Conservation (phyloP, 768 basidiomycete genomes). For the Amanita pseudoporphyria region DNA sequence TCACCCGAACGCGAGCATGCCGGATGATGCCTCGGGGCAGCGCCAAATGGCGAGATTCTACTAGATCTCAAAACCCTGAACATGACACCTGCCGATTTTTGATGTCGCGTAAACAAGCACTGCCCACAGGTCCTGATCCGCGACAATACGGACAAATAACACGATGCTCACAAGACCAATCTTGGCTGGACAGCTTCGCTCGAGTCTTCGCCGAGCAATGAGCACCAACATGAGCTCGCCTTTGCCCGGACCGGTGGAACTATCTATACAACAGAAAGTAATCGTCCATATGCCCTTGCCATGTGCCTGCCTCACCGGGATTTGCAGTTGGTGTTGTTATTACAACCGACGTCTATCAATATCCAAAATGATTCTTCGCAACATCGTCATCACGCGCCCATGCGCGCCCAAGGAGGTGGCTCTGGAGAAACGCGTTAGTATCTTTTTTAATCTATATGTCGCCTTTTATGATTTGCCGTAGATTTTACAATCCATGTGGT, state of each 20-base stretch:
- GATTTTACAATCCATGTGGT: constrained; percentile 74
- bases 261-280: constrained; percentile 55
- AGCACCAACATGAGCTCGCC: constrained; percentile 9
- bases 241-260: constrained; percentile 39
- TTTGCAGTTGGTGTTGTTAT: constrained; percentile 46
- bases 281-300: constrained; percentile 7
- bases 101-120: too few species aligned
- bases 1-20: too few species aligned
- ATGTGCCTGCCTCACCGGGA: constrained; percentile 10
- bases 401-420: constrained; percentile 59
- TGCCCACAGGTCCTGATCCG: background rate
- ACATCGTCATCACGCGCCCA: constrained; percentile 78
- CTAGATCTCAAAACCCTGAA: too few species aligned
- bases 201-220: background rate
- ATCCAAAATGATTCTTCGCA: constrained; percentile 80
- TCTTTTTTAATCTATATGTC: constrained; percentile 5
- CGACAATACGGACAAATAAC: background rate
- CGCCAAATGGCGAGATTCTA: too few species aligned
- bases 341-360: constrained; percentile 52
- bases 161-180: background rate
- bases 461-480: constrained; percentile 17
- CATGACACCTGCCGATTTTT: too few species aligned
- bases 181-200: background rate
- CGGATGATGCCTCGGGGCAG: too few species aligned
- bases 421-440: constrained; percentile 77